Evolutionary conservation across 2,329 filamentous ascomycete genomes (phyloP).

Genomic region (Zasmidium citrigriseum): DNA sequence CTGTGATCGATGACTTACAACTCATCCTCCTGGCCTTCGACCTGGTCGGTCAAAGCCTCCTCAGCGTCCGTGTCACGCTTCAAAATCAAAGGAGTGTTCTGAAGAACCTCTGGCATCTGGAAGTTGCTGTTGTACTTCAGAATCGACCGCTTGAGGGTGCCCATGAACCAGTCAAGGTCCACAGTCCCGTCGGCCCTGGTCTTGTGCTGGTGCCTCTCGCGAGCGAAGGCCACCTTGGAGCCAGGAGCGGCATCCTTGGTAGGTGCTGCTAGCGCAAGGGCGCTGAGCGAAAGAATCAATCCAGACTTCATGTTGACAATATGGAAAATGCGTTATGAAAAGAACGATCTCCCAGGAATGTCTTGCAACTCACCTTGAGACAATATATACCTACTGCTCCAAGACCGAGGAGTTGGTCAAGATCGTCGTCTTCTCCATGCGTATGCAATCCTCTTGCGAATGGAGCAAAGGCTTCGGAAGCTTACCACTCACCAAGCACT

Average conservation of each 20-base stretch:
- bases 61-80: conserved; percentile 19
- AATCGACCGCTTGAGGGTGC: conserved; percentile 13
- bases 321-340: not conserved
- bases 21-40: conserved; percentile 16
- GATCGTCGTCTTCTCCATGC: not conserved
- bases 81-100: conserved; percentile 8
- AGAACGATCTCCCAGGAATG: not conserved
- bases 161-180: conserved; percentile 19
- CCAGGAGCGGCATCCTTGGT: conserved; percentile 12
- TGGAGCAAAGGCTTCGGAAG: not conserved
- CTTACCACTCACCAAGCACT: not conserved
- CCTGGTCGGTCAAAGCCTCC: conserved; percentile 19
- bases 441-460: not conserved
- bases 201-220: conserved; percentile 12
- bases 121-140: conserved; percentile 21
- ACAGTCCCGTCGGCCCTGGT: conserved; percentile 15
- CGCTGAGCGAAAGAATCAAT: conserved; percentile 18
- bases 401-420: not conserved
- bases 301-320: conserved; percentile 17
- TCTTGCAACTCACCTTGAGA: not conserved
- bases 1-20: conserved; percentile 6
- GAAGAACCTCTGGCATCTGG: conserved; percentile 13
- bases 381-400: not conserved
- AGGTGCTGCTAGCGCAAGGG: conserved; percentile 23
- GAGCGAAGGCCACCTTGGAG: conserved; percentile 9